phyloP scores from a whole-genome alignment of 2,329 filamentous ascomycete genomes.

The Saccharata proteae region DNA sequence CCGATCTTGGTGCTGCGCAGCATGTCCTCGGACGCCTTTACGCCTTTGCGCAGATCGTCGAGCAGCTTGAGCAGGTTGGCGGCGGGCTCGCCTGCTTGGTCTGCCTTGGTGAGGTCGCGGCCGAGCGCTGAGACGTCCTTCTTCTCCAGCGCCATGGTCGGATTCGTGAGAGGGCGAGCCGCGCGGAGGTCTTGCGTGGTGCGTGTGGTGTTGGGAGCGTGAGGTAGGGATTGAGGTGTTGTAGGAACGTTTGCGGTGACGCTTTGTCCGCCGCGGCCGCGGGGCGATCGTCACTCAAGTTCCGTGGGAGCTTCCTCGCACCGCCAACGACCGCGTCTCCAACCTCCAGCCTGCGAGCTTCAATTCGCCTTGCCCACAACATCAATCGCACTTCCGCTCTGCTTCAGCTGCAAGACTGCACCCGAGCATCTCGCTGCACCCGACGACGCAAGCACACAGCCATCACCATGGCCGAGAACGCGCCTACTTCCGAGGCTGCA shows the following conservation, averaged over 20 bases:
- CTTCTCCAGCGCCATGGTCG: conserved; percentile 51
- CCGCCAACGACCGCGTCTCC: conserved; percentile 4
- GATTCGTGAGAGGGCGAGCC: neutral
- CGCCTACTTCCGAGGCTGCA: conserved; percentile 24
- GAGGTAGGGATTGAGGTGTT: neutral
- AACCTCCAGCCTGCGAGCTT: neutral
- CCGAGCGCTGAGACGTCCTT: conserved; percentile 69
- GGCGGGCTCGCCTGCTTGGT: conserved; percentile 60
- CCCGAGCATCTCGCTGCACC: no score
- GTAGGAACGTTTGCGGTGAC: conserved; percentile 3
- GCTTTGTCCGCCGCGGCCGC: conserved; percentile 7
- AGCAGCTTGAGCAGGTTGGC: conserved; percentile 62
- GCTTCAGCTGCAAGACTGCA: neutral
- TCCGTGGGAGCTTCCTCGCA: no score
- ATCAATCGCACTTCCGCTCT: neutral
- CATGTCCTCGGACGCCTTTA: conserved; percentile 77
- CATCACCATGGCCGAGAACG: conserved; percentile 39
- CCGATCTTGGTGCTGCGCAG: conserved; percentile 86
- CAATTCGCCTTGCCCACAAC: neutral
- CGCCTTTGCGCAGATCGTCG: conserved; percentile 65
- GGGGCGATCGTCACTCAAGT: no score
- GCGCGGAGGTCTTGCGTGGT: neutral
- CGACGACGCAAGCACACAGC: no score
- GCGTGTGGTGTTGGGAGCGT: neutral
- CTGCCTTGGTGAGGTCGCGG: conserved; percentile 69